Conservation (phyloP, 495 filamentous ascomycete genomes). For the Acidomyces sp. region DNA sequence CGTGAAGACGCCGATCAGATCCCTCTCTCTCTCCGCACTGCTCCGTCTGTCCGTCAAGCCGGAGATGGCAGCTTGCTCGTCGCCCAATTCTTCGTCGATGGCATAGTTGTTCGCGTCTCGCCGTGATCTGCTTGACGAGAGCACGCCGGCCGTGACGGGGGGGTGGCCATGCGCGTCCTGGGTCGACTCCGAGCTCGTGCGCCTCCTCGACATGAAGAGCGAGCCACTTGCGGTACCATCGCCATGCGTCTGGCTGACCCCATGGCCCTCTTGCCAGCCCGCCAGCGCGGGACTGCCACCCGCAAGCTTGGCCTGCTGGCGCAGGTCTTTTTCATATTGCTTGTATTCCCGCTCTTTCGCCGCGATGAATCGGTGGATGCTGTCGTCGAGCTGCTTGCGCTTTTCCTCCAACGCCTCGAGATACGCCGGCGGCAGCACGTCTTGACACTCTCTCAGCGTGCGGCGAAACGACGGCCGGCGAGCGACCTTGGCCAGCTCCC, state of each 20-base stretch:
- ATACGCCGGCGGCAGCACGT: constrained; percentile 14
- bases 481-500: constrained; percentile 1
- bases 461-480: constrained; percentile 12
- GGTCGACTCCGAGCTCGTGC: constrained; percentile 3
- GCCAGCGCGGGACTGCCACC: neutral
- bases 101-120: neutral
- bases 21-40: constrained; percentile 14
- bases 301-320: neutral
- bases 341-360: constrained; percentile 20
- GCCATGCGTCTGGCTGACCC: neutral
- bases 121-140: neutral
- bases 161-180: neutral
- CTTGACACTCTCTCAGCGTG: constrained; percentile 3
- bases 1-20: constrained; percentile 19
- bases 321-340: constrained; percentile 15
- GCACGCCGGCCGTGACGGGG: neutral
- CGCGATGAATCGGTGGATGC: constrained; percentile 19
- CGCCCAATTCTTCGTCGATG: constrained; percentile 1
- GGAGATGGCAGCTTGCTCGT: constrained; percentile 1
- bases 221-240: neutral
- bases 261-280: neutral
- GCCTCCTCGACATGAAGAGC: neutral
- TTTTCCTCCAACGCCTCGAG: constrained; percentile 18
- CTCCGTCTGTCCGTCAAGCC: constrained; percentile 3
- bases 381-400: constrained; percentile 20